Evolutionary conservation across 805 yeast genomes (phyloP).

Genomic region (Saturnispora diversa): DNA sequence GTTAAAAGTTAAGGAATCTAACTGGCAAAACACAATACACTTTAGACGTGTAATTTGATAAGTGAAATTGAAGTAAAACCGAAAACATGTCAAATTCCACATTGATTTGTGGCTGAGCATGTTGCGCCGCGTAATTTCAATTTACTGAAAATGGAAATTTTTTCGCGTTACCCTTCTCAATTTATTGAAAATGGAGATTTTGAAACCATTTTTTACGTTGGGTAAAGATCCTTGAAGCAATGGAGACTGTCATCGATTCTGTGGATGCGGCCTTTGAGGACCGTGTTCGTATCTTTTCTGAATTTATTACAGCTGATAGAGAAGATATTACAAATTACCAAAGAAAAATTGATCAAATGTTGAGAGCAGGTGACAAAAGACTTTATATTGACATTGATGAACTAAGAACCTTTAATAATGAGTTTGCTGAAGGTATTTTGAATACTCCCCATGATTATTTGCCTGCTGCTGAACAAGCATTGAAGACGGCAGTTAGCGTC

Average conservation of each 20-base stretch:
- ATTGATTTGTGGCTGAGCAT: background rate
- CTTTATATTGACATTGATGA: constrained; percentile 78
- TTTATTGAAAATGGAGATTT: too few relatives aligned
- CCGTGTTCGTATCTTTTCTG: constrained; percentile 81
- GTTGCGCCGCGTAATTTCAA: background rate
- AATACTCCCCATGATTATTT: constrained; percentile 73
- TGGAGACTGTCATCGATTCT: constrained; percentile 25
- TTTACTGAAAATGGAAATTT: constrained; percentile 6
- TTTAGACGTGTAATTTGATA: too few relatives aligned
- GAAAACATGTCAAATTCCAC: too few relatives aligned
- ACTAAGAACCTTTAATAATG: constrained; percentile 67
- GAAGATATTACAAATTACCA: constrained; percentile 50
- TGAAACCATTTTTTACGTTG: background rate
- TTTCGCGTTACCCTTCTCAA: constrained; percentile 5
- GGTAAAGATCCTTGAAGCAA: constrained; percentile 10
- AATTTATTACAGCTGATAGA: constrained; percentile 57
- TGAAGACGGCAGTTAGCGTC: constrained; percentile 69
- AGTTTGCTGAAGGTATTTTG: constrained; percentile 69
- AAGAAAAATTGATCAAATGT: constrained; percentile 64
- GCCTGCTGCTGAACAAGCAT: constrained; percentile 84
- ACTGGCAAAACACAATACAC: too few relatives aligned
- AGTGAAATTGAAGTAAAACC: too few relatives aligned
- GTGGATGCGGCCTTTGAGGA: constrained; percentile 51
- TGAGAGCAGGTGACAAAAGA: constrained; percentile 57
- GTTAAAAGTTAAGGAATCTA: too few relatives aligned